These are phyloP conservation scores for Vigna trinervia DNA, from an alignment of 306 rosid species.

Conservation along the genomic window DNA sequence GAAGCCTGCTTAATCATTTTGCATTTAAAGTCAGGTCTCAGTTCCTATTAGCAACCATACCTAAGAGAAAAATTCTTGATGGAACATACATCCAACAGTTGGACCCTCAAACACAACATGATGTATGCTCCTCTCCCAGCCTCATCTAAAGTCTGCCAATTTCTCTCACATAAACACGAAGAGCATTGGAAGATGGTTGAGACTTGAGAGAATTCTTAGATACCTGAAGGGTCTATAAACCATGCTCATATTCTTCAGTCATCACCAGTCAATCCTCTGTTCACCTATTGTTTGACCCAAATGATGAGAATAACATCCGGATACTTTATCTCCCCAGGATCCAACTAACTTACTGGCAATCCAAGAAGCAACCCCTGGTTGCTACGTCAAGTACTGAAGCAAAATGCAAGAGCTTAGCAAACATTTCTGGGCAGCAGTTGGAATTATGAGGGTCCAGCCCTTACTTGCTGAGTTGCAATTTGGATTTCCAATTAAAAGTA, in stretches of 20 bases:
- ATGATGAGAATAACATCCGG: not conserved
- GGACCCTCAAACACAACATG: conserved; percentile 6
- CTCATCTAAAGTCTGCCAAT: not conserved
- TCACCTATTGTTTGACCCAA: not conserved
- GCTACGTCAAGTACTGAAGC: not conserved
- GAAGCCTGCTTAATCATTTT: conserved; percentile 20
- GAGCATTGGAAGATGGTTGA: not conserved
- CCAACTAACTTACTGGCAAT: not conserved
- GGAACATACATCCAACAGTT: not conserved
- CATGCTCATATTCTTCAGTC: not conserved
- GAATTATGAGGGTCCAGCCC: not conserved
- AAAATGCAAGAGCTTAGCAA: not conserved
- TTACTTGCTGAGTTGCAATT: not conserved
- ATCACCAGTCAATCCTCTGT: no score
- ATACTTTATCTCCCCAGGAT: not conserved
- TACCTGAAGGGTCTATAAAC: not conserved
- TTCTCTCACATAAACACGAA: not conserved
- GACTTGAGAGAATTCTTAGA: not conserved
- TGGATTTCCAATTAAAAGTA: not conserved
- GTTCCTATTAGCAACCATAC: conserved; percentile 21
- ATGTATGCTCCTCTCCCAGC: not conserved
- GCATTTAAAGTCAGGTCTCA: conserved; percentile 1
- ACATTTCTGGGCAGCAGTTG: not conserved
- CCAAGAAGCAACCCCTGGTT: not conserved
- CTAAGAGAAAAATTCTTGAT: conserved; percentile 7